phyloP scores from a whole-genome alignment of 2,329 filamentous ascomycete species.

The Samsoniella hepiali region DNA sequence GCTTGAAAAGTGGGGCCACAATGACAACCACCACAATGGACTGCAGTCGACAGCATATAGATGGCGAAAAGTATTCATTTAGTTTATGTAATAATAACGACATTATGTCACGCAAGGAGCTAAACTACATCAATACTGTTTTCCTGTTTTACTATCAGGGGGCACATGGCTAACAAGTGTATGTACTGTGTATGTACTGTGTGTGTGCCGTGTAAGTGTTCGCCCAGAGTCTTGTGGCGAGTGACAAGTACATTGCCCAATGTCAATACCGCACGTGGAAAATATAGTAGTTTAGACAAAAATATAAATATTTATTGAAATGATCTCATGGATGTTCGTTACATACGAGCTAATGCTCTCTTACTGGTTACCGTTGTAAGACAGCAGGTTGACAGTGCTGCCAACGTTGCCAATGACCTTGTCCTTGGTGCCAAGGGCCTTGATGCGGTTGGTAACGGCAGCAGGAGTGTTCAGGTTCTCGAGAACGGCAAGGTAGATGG shows the following conservation, averaged over 20 bases:
- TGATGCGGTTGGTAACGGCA: constrained; percentile 12
- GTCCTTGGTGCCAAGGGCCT: constrained; percentile 2
- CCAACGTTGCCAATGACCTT: constrained; percentile 1
- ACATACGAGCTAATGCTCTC: neutral
- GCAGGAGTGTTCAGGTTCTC: constrained; percentile 11
- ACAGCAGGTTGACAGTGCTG: constrained; percentile 13
- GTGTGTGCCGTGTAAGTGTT: too few species aligned
- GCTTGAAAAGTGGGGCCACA: constrained; percentile 1
- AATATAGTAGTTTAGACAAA: neutral
- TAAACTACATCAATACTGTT: too few species aligned
- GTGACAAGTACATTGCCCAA: too few species aligned
- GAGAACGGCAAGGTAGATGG: constrained; percentile 26
- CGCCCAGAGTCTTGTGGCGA: too few species aligned
- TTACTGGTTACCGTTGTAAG: constrained; percentile 15
- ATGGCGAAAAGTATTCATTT: too few species aligned
- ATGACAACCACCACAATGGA: neutral
- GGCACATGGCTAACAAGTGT: too few species aligned
- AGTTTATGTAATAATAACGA: too few species aligned
- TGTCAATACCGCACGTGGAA: too few species aligned
- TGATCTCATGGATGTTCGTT: neutral
- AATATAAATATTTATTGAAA: neutral
- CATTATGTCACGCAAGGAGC: too few species aligned
- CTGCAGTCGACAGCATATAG: neutral
- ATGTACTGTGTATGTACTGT: too few species aligned
- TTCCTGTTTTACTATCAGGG: too few species aligned